These are phyloP conservation scores for Chenopodium suecicum DNA, from an alignment of 148 eudicot species.

Conservation along the genomic window DNA sequence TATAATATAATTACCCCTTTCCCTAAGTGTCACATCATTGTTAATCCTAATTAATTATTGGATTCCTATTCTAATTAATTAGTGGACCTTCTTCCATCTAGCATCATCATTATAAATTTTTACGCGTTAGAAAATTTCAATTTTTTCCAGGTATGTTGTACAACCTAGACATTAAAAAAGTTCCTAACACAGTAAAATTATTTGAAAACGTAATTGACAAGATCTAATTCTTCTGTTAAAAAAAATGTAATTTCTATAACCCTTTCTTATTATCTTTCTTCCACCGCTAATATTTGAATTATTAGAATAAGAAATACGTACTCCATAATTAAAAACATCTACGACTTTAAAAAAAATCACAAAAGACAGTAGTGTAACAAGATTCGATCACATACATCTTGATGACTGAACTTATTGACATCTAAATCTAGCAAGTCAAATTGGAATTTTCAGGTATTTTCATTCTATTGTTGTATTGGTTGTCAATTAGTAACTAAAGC, in stretches of 20 bases:
- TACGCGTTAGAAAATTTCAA: neutral
- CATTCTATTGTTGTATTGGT: neutral
- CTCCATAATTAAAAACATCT: too few species aligned
- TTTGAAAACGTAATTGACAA: too few species aligned
- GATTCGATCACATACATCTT: neutral
- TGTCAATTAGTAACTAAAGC: neutral
- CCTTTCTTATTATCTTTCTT: too few species aligned
- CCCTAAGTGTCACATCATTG: conserved; percentile 7
- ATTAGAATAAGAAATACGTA: too few species aligned
- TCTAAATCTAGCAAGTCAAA: neutral
- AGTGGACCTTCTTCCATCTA: conserved; percentile 6
- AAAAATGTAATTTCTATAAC: too few species aligned
- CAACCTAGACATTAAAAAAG: neutral
- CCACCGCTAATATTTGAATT: too few species aligned
- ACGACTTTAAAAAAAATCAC: too few species aligned
- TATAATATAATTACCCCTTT: neutral
- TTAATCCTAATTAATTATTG: neutral
- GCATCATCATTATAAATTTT: neutral
- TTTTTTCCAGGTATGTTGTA: conserved; percentile 3
- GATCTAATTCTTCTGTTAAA: too few species aligned
- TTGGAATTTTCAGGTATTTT: neutral
- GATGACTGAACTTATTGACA: neutral
- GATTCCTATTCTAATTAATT: neutral
- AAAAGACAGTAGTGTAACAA: too few species aligned
- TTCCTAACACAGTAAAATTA: neutral